phyloP scores from a whole-genome alignment of 768 basidiomycete genomes.

The Sporobolomyces roseus region DNA sequence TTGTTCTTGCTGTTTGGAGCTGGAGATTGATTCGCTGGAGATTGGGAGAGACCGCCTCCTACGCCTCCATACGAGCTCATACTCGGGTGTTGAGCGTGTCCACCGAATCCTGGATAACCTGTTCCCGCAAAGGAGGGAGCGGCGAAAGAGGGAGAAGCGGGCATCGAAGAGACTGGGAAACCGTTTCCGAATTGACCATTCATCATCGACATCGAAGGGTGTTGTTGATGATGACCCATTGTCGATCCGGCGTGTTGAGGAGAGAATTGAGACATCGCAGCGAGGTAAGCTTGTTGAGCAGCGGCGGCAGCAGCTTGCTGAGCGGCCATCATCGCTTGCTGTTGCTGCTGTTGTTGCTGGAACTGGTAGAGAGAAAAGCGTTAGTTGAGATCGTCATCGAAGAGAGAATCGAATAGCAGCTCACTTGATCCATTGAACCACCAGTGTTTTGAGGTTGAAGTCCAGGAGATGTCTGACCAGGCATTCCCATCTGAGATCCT shows the following conservation, averaged over 20 bases:
- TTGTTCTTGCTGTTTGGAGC: neutral
- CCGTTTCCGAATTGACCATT: constrained; percentile 6
- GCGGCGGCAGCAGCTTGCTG: constrained; percentile 54
- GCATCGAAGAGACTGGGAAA: constrained; percentile 16
- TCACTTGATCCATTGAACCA: constrained; percentile 52
- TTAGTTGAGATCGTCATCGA: constrained; percentile 50
- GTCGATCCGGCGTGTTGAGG: constrained; percentile 14
- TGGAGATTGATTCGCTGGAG: neutral
- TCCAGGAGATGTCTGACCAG: constrained; percentile 57
- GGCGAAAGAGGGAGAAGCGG: constrained; percentile 19
- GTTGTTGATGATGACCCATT: constrained; percentile 17
- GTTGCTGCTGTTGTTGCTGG: constrained; percentile 64
- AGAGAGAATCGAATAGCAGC: constrained; percentile 49
- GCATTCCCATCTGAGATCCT: constrained; percentile 49
- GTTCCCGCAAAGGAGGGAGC: constrained; percentile 2
- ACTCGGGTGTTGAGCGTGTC: constrained; percentile 28
- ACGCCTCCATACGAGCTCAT: constrained; percentile 12
- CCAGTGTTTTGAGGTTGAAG: constrained; percentile 45
- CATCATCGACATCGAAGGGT: constrained; percentile 24
- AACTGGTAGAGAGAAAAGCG: neutral
- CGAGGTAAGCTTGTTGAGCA: constrained; percentile 53
- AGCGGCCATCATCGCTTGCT: constrained; percentile 73
- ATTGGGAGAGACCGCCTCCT: neutral
- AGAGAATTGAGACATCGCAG: constrained; percentile 35
- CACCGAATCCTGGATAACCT: too few species aligned